These are phyloP conservation scores for Chrysopogon serrulatus DNA, from an alignment of 176 grass and related monocot species.

Conservation along the genomic window DNA sequence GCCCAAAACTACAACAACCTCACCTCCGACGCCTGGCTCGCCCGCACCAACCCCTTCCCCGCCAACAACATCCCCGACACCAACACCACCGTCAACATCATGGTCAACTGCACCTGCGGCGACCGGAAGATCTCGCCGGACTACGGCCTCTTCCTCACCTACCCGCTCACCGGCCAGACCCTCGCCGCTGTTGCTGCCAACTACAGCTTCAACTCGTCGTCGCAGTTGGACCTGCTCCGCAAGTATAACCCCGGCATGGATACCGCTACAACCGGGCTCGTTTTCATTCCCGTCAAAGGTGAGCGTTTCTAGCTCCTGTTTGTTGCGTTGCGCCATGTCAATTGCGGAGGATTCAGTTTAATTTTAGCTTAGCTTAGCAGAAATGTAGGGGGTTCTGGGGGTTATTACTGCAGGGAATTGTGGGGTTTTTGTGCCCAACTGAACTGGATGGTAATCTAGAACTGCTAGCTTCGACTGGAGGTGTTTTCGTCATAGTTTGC, in stretches of 20 bases:
- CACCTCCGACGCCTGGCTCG: conserved; percentile 49
- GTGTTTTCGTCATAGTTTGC: background rate
- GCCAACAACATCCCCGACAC: conserved; percentile 31
- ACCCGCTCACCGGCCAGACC: conserved; percentile 53
- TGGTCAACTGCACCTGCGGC: conserved; percentile 83
- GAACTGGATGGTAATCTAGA: background rate
- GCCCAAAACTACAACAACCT: conserved; percentile 34
- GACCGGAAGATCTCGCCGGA: conserved; percentile 18
- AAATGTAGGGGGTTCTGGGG: background rate
- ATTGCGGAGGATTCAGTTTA: background rate
- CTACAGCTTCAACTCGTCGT: conserved; percentile 17
- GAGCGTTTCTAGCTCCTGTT: background rate
- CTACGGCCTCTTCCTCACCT: conserved; percentile 76
- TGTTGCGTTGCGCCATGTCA: background rate
- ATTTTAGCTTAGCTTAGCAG: background rate
- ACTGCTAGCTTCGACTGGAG: background rate
- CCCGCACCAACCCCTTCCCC: conserved; percentile 37
- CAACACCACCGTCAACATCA: conserved; percentile 29
- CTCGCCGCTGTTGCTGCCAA: conserved; percentile 29
- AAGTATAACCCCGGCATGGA: conserved; percentile 62
- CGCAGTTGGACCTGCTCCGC: conserved; percentile 29
- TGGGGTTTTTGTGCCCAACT: background rate
- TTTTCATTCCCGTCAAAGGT: conserved; percentile 72
- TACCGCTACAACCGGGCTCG: conserved; percentile 16
- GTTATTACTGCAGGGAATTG: background rate